Conservation (phyloP, 2,329 filamentous ascomycete genomes). For the Exophiala aquamarina region DNA sequence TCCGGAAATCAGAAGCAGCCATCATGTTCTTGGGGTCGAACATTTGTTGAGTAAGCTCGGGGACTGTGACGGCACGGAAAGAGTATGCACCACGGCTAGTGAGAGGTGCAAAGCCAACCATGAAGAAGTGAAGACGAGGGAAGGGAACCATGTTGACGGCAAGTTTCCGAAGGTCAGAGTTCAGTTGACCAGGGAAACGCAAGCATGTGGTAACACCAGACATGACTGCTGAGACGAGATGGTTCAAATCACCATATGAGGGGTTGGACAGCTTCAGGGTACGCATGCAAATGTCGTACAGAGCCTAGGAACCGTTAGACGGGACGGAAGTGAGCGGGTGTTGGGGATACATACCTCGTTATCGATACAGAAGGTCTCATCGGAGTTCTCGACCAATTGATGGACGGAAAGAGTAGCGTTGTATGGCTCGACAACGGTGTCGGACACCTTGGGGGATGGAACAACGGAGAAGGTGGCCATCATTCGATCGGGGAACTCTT, state of each 20-base stretch:
- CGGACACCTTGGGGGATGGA: slow-evolving; percentile 98
- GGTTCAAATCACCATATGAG: slow-evolving; percentile 98
- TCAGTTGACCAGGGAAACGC: slow-evolving; percentile 99
- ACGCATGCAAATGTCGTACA: slow-evolving; percentile 99
- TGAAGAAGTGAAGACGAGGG: slow-evolving; percentile 99
- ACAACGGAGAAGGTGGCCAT: slow-evolving; percentile 99
- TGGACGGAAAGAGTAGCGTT: slow-evolving; percentile 98
- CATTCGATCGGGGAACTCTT: slow-evolving; percentile 99
- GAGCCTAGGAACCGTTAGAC: slow-evolving; percentile 56
- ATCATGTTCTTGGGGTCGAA: slow-evolving; percentile 99
- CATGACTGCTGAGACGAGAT: slow-evolving; percentile 99
- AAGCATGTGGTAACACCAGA: slow-evolving; percentile 98
- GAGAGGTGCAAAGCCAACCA: slow-evolving; percentile 98
- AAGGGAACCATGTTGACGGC: slow-evolving; percentile 99
- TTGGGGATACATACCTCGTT: slow-evolving; percentile 67
- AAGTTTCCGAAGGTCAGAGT: slow-evolving; percentile 99
- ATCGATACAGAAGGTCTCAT: slow-evolving; percentile 99
- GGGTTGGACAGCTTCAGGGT: slow-evolving; percentile 98
- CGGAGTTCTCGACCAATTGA: slow-evolving; percentile 99
- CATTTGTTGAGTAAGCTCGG: slow-evolving; percentile 99
- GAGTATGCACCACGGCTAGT: slow-evolving; percentile 89
- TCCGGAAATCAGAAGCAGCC: slow-evolving; percentile 99
- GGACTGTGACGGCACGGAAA: slow-evolving; percentile 96
- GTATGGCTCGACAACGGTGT: slow-evolving; percentile 99
- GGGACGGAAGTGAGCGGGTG: background rate